Base-by-base conservation (phyloP, 2,329 filamentous ascomycete genomes). In the Ophiostoma angusticollis region DNA sequence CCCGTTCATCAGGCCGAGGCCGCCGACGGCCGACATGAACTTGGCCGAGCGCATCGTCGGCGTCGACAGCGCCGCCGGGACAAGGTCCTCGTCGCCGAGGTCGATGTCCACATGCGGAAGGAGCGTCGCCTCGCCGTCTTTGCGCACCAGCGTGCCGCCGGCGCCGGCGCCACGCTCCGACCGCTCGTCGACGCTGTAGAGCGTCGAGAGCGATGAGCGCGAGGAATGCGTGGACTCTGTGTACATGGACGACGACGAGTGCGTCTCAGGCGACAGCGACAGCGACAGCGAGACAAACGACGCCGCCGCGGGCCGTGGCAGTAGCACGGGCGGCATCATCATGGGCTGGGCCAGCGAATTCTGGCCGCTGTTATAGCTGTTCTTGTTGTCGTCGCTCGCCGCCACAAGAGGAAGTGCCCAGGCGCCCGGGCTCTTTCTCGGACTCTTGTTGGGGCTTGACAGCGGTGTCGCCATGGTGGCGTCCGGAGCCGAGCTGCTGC, bases 141-240 rank as follows among this genome's bases (percentile, higher is more conserved):
- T 42, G 36, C 17, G 14, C 6, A 27, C 29, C 12, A 28, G n/a
- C 21, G n/a, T 23, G 11, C 23, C 45, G 7, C 40, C 35, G 17
- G 32, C 31, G 16, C 28, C 28, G 6, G 43, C 42, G n/a, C 21
- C 34, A 5, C 54, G 54, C 6, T 63, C 60, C 8, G 65, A 60
- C 1, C 58, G 55, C 38, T 72, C 68, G 22, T 70, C 67, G 34
- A 65, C 67, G 42, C 70, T 74, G 45, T 73, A 72, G 5, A 75
- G 52, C 0, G 71, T 75, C 4, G 71, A 75, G 5, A 75, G 55
- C 3, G 68, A 64, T 28, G 68, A 73, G 0, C 39, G 46, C 5
- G 27, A 21, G 11, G 41, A 48, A 1, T 18, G 34, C 3, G 19
- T 24, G 9, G 46, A 43, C 6, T 44, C 37, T 3, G 40, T 39